Conservation (phyloP, 305 asterid species). For the Euphrasia arctica region DNA sequence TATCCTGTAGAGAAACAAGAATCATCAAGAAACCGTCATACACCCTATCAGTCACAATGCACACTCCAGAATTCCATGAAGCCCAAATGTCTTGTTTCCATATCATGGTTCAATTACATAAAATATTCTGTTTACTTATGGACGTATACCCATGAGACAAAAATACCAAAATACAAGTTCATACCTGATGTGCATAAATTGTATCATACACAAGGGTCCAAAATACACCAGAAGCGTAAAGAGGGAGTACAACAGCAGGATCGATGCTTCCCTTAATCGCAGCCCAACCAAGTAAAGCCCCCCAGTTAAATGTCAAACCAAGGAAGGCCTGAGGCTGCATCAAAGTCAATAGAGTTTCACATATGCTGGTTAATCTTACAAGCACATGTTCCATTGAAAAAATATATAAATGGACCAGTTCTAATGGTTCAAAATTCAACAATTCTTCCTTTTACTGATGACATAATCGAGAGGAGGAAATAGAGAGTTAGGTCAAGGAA, state of each 20-base stretch:
- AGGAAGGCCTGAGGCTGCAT: conserved; percentile 90
- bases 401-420: background rate
- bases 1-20: background rate
- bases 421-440: background rate
- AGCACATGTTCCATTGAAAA: conserved; percentile 2
- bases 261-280: conserved; percentile 67
- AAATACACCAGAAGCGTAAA: conserved; percentile 61
- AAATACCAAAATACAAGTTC: conserved; percentile 8
- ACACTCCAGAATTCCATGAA: conserved; percentile 7
- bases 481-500: background rate
- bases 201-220: conserved; percentile 86
- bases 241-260: conserved; percentile 65
- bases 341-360: conserved; percentile 23
- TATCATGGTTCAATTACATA: background rate
- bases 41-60: conserved; percentile 7
- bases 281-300: conserved; percentile 90
- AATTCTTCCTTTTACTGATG: conserved; percentile 5
- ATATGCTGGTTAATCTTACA: conserved; percentile 11
- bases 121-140: background rate
- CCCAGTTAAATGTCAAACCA: conserved; percentile 83
- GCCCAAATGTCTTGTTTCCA: conserved; percentile 14
- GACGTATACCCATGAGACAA: conserved; percentile 10
- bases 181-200: conserved; percentile 91
- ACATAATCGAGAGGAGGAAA: conserved; percentile 15
- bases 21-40: conserved; percentile 9